Percentiles rank a stretch among this genome's conserved stretches.
phyloP scores from a whole-genome alignment of 257 asterid species.

The Solanum acaule region DNA sequence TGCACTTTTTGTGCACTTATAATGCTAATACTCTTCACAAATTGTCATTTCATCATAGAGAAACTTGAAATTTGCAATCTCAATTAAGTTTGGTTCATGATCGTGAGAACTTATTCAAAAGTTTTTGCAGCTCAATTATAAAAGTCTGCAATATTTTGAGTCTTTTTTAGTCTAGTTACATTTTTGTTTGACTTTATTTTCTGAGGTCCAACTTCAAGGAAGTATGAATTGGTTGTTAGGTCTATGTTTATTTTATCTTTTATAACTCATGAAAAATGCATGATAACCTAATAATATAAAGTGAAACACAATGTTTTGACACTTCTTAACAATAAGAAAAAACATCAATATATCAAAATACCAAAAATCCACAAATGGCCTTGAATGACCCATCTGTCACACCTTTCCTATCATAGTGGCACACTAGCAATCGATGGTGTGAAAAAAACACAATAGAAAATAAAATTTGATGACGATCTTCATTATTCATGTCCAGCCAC shows the following conservation, averaged over 20 bases:
- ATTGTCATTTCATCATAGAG: too few relatives aligned
- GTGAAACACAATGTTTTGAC: neutral
- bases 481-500: constrained; percentile 64
- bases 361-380: constrained; percentile 37
- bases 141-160: too few relatives aligned
- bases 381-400: constrained; percentile 7
- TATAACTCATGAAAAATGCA: too few relatives aligned
- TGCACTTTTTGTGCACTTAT: neutral
- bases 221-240: neutral
- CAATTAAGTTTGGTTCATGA: too few relatives aligned
- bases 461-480: constrained; percentile 1
- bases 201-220: too few relatives aligned
- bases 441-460: too few relatives aligned
- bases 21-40: too few relatives aligned
- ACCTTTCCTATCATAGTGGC: constrained; percentile 24
- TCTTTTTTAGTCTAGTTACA: too few relatives aligned
- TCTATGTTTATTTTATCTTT: neutral
- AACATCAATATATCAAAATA: neutral
- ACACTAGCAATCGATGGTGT: constrained; percentile 32
- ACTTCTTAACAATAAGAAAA: neutral
- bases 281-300: neutral
- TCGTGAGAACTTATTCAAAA: too few relatives aligned
- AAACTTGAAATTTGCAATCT: too few relatives aligned
- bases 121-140: too few relatives aligned
- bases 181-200: too few relatives aligned